Conservation (phyloP, 768 basidiomycete genomes). For the Collybiopsis confluens region DNA sequence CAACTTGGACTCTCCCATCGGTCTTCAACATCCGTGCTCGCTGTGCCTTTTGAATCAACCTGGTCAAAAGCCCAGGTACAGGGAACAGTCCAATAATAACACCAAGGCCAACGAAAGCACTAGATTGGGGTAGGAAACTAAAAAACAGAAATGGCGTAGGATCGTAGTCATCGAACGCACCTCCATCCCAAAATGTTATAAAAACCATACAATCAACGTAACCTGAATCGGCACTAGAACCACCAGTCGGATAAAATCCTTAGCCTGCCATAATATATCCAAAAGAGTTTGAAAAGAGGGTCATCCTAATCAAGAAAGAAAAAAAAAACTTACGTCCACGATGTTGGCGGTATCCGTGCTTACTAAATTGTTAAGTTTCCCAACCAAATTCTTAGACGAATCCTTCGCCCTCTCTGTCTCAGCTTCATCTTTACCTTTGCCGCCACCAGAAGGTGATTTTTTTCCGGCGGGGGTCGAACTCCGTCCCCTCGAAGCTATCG, state of each 20-base stretch:
- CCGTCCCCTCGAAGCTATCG: neutral
- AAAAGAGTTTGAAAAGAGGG: too few species aligned
- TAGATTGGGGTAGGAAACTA: too few species aligned
- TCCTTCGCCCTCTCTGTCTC: neutral
- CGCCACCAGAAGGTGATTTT: too few species aligned
- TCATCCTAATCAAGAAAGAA: too few species aligned
- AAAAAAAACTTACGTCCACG: neutral
- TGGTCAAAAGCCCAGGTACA: constrained; percentile 29
- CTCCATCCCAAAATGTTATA: constrained; percentile 8
- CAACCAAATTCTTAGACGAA: constrained; percentile 27
- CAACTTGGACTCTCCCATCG: constrained; percentile 38
- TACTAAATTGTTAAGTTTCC: constrained; percentile 58
- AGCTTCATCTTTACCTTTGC: neutral
- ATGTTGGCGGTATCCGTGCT: constrained; percentile 36
- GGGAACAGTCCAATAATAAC: constrained; percentile 37
- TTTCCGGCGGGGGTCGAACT: too few species aligned
- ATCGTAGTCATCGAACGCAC: too few species aligned
- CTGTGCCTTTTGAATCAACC: constrained; percentile 13
- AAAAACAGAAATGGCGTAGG: too few species aligned
- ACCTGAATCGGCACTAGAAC: constrained; percentile 1
- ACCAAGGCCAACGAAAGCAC: constrained; percentile 37
- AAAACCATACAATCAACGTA: neutral
- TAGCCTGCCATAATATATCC: too few species aligned
- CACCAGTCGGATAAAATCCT: neutral
- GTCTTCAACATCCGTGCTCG: constrained; percentile 35